Evolutionary conservation across 2,329 filamentous ascomycete species (phyloP), one percentile per base, ranked within the genome.

Genomic region (Penicillium sp.): DNA sequence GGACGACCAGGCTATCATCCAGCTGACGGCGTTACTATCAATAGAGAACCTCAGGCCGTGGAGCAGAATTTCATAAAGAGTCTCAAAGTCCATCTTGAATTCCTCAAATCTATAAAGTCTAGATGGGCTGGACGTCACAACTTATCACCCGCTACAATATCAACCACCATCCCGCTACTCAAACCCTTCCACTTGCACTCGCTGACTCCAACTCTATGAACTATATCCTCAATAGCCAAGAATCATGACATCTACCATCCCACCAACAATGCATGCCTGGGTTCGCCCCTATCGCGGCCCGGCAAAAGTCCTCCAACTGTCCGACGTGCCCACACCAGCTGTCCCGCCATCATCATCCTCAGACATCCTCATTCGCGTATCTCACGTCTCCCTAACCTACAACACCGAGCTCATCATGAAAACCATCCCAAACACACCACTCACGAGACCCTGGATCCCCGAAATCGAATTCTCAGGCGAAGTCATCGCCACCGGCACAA

Each of bases 391-490:
- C 24, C 45, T 57, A 5, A 54, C 50, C 18, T 47, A 42, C 39
- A 57, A 46, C 24, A 47, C 33, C 9, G 47, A 54, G 38, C 2
- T 47, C 4, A 4, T 43, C 1, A 42, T 57, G 34, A 50, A 51
- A 3, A 29, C 18, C 3, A 32, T 56, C 6, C 55, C 55, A 1
- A 39, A 28, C 9, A 39, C 55, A 4, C 49, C 53, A 9, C 41
- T 57, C 13, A 50, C 47, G 29, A n/a, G 48, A 9, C 45, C 48
- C 4, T 54, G 39, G 43, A 13, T 55, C 18, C 53, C 54, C 6
- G 53, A 57, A 35, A 34, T 57, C 39, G 54, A 57, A 33, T 39
- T 57, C 4, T 55, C 55, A 4, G 55, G 55, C n/a, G 46, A 51
- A 34, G 26, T 57, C 11, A 44, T 57, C 11, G 44, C 47, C 2